Evolutionary conservation across 768 basidiomycete species (phyloP).

Genomic region (Xerocomellus amylosporus): DNA sequence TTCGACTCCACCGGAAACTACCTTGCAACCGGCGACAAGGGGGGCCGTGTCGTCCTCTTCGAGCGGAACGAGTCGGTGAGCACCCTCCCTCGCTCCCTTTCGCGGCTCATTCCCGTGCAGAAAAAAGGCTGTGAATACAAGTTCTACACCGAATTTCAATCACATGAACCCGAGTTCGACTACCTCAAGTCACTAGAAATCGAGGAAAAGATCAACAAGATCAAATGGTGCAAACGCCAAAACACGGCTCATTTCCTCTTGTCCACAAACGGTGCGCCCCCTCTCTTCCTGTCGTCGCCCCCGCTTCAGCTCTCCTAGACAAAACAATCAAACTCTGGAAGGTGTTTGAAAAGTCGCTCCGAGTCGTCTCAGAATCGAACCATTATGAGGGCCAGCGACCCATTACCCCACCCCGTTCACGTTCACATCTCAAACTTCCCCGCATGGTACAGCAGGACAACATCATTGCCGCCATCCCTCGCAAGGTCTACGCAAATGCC

Average conservation of each 20-base stretch:
- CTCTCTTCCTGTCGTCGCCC: neutral
- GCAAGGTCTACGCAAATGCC: constrained; percentile 98
- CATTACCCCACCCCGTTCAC: constrained; percentile 56
- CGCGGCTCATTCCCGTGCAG: constrained; percentile 45
- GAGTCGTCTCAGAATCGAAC: constrained; percentile 96
- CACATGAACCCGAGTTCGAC: constrained; percentile 99
- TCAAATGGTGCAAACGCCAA: constrained; percentile 99
- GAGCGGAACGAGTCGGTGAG: constrained; percentile 96
- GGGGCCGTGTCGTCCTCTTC: constrained; percentile 96
- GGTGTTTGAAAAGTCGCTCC: constrained; percentile 97
- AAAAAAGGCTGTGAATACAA: constrained; percentile 99
- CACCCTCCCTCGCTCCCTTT: constrained; percentile 13
- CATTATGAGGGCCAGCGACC: constrained; percentile 77
- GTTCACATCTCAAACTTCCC: constrained; percentile 75
- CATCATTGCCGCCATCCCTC: constrained; percentile 96
- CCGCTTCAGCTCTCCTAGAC: constrained; percentile 49
- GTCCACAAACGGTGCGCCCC: constrained; percentile 84
- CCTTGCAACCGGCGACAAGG: constrained; percentile 99
- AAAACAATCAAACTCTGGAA: constrained; percentile 99
- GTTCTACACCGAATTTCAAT: constrained; percentile 99
- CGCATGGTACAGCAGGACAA: constrained; percentile 93
- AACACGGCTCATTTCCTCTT: constrained; percentile 96
- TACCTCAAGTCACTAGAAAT: constrained; percentile 99
- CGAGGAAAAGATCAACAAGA: constrained; percentile 99
- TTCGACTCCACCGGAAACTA: constrained; percentile 99